A percentile compares a stretch with the other conserved stretches of the same genome.
Conservation (phyloP, 2,329 filamentous ascomycete species). For the Dothistroma septosporum region DNA sequence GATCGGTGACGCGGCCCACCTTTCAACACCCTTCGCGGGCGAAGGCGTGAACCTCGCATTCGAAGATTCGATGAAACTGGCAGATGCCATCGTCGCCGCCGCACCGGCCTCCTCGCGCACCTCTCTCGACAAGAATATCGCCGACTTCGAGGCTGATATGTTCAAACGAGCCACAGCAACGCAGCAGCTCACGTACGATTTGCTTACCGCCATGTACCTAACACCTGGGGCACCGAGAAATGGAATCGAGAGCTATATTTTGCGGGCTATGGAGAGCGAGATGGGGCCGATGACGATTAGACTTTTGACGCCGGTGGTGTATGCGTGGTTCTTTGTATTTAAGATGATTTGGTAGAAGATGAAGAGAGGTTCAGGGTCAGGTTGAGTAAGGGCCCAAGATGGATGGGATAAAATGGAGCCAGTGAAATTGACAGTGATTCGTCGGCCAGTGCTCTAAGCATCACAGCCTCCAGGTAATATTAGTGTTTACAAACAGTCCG, state of each 20-base stretch:
- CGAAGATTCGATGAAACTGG: slow-evolving; percentile 26
- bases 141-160: slow-evolving; percentile 38
- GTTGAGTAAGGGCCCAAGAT: too few relatives aligned
- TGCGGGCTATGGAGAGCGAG: slow-evolving; percentile 20
- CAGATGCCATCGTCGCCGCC: slow-evolving; percentile 33
- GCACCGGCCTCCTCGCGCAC: slow-evolving; percentile 8
- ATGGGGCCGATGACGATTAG: slow-evolving; percentile 18
- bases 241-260: slow-evolving; percentile 40
- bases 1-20: slow-evolving; percentile 29
- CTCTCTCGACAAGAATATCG: slow-evolving; percentile 30
- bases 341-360: slow-evolving; percentile 25
- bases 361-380: too few relatives aligned
- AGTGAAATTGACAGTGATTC: too few relatives aligned
- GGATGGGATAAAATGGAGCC: too few relatives aligned
- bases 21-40: slow-evolving; percentile 26
- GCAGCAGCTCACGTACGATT: slow-evolving; percentile 41
- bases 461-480: too few relatives aligned
- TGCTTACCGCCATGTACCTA: slow-evolving; percentile 48
- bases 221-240: slow-evolving; percentile 45
- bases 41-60: slow-evolving; percentile 21
- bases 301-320: slow-evolving; percentile 26
- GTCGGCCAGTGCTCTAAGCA: too few relatives aligned
- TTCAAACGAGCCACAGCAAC: slow-evolving; percentile 35
- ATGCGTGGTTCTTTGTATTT: slow-evolving; percentile 32
- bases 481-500: too few relatives aligned